Conservation (phyloP, 495 filamentous ascomycete genomes). For the Staphylotrichum longicolle region DNA sequence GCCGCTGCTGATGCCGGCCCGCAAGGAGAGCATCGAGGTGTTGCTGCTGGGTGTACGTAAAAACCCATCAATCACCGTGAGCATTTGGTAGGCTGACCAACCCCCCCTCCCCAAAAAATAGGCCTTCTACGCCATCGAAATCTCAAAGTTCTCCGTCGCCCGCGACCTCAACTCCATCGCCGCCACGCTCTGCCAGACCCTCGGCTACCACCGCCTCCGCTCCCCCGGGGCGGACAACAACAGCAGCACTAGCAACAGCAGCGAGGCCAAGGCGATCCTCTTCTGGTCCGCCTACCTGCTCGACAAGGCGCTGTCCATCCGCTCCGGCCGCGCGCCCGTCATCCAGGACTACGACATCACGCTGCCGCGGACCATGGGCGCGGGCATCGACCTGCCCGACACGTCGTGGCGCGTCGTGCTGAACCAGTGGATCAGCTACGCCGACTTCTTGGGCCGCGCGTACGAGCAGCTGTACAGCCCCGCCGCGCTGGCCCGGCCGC, state of each 20-base stretch:
- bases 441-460: slow-evolving; percentile 54
- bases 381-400: slow-evolving; percentile 33
- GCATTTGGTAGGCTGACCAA: no score
- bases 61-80: no score
- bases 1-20: slow-evolving; percentile 57
- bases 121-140: slow-evolving; percentile 58
- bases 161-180: slow-evolving; percentile 60
- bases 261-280: slow-evolving; percentile 42
- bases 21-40: slow-evolving; percentile 57
- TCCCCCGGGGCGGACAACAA: slow-evolving; percentile 30
- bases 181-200: slow-evolving; percentile 58
- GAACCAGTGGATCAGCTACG: slow-evolving; percentile 52
- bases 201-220: slow-evolving; percentile 59
- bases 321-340: slow-evolving; percentile 58
- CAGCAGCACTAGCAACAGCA: no score
- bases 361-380: slow-evolving; percentile 37
- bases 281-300: slow-evolving; percentile 66
- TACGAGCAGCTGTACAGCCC: slow-evolving; percentile 64
- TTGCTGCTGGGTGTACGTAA: slow-evolving; percentile 53
- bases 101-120: background rate
- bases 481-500: slow-evolving; percentile 51
- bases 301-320: slow-evolving; percentile 60
- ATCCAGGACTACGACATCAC: slow-evolving; percentile 67
- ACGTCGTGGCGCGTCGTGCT: slow-evolving; percentile 37
- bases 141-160: slow-evolving; percentile 61